A percentile compares a stretch with the other conserved stretches of the same genome.
Conservation (phyloP, 495 filamentous ascomycete species). For the Trichoderma orchidacearum region DNA sequence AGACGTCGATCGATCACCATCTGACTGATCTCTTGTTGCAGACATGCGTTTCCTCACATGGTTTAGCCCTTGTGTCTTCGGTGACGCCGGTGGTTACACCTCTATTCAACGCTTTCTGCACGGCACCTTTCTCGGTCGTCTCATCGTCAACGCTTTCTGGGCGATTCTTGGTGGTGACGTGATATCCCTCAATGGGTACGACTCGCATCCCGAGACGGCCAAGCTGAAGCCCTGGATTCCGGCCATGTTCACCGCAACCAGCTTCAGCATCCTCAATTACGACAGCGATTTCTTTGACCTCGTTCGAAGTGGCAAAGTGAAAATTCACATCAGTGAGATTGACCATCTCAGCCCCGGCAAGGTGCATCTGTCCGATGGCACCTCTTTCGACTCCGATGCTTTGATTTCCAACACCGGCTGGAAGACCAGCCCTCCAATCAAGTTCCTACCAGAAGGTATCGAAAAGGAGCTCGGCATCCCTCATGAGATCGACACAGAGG, state of each 20-base stretch:
- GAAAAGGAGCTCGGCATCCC: constrained; percentile 31
- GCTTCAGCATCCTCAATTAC: constrained; percentile 59
- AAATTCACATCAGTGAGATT: constrained; percentile 51
- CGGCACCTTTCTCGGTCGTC: constrained; percentile 49
- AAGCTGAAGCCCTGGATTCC: constrained; percentile 53
- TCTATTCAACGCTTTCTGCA: constrained; percentile 43
- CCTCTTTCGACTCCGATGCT: constrained; percentile 41
- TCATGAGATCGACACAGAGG: constrained; percentile 9
- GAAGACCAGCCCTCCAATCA: constrained; percentile 48
- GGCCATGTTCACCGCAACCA: constrained; percentile 48
- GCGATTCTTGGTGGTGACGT: constrained; percentile 44
- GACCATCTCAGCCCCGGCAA: constrained; percentile 27
- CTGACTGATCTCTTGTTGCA: too few species aligned
- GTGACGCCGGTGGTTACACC: constrained; percentile 24
- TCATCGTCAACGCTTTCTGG: constrained; percentile 60
- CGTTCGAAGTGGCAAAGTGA: constrained; percentile 42
- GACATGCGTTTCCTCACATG: constrained; percentile 27
- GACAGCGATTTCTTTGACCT: constrained; percentile 49
- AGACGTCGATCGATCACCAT: too few species aligned
- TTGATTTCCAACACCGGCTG: constrained; percentile 62
- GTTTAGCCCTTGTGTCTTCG: constrained; percentile 33
- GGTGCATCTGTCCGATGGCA: constrained; percentile 44
- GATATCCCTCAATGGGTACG: constrained; percentile 41
- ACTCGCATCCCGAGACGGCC: constrained; percentile 44
- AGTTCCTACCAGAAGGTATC: constrained; percentile 45